These are phyloP conservation scores for Chrysoporthe austroafricana DNA, from an alignment of 2,329 filamentous ascomycete genomes.

Conservation along the genomic window DNA sequence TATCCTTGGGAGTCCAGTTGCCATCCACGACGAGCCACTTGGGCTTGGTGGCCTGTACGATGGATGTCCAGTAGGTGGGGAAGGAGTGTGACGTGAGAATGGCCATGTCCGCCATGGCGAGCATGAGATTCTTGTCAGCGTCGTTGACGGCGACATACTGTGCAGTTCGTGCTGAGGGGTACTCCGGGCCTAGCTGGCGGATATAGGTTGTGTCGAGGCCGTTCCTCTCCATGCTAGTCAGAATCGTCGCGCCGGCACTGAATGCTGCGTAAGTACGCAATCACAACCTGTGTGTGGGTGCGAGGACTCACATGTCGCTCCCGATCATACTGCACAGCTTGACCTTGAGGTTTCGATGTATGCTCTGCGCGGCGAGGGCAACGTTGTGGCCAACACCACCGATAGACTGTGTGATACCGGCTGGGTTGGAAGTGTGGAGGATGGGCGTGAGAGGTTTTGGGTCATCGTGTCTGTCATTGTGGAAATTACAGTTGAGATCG, in stretches of 20 bases:
- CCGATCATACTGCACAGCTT: slow-evolving; percentile 81
- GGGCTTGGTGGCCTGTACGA: slow-evolving; percentile 61
- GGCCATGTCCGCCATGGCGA: slow-evolving; percentile 95
- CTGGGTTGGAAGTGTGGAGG: slow-evolving; percentile 83
- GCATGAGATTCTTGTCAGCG: slow-evolving; percentile 76
- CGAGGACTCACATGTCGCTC: slow-evolving; percentile 67
- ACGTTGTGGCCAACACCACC: slow-evolving; percentile 95
- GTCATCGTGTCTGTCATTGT: slow-evolving; percentile 34
- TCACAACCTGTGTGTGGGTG: not conserved
- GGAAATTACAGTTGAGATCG: slow-evolving; percentile 83
- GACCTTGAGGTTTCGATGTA: slow-evolving; percentile 63
- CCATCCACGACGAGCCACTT: slow-evolving; percentile 83
- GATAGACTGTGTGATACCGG: slow-evolving; percentile 77
- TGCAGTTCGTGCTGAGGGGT: slow-evolving; percentile 68
- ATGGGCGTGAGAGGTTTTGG: slow-evolving; percentile 46
- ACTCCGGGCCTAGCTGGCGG: slow-evolving; percentile 54
- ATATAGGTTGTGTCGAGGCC: slow-evolving; percentile 70
- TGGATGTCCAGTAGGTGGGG: slow-evolving; percentile 61
- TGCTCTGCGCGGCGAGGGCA: slow-evolving; percentile 77
- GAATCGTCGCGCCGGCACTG: slow-evolving; percentile 73
- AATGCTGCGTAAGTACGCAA: not conserved
- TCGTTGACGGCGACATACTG: slow-evolving; percentile 94
- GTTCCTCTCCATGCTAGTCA: slow-evolving; percentile 65
- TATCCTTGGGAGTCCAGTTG: slow-evolving; percentile 74
- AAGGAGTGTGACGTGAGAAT: slow-evolving; percentile 69